A percentile compares a stretch with the other conserved stretches of the same genome.
Evolutionary conservation across 371 early-diverging fungal genomes (phyloP).

Genomic region (Syncephalastrum sp.): DNA sequence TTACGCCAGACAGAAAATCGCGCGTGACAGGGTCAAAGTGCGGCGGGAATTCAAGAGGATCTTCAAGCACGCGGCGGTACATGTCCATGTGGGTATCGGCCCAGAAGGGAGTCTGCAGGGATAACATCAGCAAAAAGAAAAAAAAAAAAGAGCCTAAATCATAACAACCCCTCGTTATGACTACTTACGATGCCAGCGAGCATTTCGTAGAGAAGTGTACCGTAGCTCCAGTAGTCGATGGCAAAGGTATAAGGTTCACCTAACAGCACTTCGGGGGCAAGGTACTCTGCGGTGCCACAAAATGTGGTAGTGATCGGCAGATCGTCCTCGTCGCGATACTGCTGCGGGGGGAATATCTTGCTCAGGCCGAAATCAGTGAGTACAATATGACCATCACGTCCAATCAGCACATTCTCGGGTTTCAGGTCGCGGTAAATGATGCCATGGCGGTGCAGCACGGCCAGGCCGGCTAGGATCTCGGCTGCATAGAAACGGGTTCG

Average conservation of each 20-base stretch:
- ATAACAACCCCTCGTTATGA: constrained; percentile 1
- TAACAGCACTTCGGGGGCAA: constrained; percentile 88
- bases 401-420: constrained; percentile 83
- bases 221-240: constrained; percentile 98
- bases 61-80: constrained; percentile 79
- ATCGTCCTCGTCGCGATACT: constrained; percentile 21
- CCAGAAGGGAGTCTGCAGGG: constrained; percentile 77
- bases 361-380: constrained; percentile 88
- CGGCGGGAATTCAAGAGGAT: constrained; percentile 68
- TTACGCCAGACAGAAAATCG: constrained; percentile 61
- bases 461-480: constrained; percentile 84
- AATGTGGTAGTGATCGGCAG: constrained; percentile 77
- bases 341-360: constrained; percentile 53
- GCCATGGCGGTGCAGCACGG: constrained; percentile 80
- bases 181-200: constrained; percentile 61
- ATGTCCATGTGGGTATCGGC: constrained; percentile 76
- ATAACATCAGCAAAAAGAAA: constrained; percentile 1
- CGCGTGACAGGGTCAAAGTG: constrained; percentile 56
- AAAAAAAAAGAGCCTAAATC: constrained; percentile 3
- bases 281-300: constrained; percentile 94
- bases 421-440: constrained; percentile 89
- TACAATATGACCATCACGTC: constrained; percentile 79
- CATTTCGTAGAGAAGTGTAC: constrained; percentile 89
- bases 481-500: constrained; percentile 83
- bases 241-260: constrained; percentile 81